Percentiles rank a stretch among this genome's conserved stretches.
Evolutionary conservation across 108 stramenopile genomes (phyloP).

Genomic region (Bacterosira constricta): DNA sequence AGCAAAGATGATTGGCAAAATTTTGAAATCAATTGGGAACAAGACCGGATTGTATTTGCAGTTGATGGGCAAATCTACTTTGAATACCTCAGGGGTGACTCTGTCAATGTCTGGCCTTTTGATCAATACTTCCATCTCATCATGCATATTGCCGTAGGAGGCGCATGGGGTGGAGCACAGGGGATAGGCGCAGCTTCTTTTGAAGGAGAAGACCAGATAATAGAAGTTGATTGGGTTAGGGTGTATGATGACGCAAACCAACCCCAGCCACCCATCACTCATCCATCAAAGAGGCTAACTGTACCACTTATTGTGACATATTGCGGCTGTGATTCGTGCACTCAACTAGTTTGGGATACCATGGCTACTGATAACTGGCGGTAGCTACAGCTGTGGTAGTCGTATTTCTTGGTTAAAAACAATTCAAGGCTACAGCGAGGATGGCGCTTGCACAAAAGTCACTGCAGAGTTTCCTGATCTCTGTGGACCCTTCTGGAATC

Average conservation of each 20-base stretch:
- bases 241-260: not conserved
- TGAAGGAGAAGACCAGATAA: slow-evolving; percentile 20
- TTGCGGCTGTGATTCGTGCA: slow-evolving; percentile 1
- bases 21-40: slow-evolving; percentile 40
- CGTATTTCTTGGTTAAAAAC: no score
- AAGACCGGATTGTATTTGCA: slow-evolving; percentile 29
- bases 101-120: slow-evolving; percentile 32
- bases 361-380: slow-evolving; percentile 7
- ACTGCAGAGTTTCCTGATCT: no score
- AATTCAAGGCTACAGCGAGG: no score
- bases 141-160: slow-evolving; percentile 54
- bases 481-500: no score
- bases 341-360: slow-evolving; percentile 6
- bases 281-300: no score
- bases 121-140: slow-evolving; percentile 45
- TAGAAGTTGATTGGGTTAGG: slow-evolving; percentile 44
- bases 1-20: slow-evolving; percentile 37
- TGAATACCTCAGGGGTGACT: not conserved
- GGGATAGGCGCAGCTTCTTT: slow-evolving; percentile 29
- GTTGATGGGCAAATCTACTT: slow-evolving; percentile 36
- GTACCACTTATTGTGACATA: no score
- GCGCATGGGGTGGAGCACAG: slow-evolving; percentile 34
- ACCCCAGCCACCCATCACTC: not conserved
- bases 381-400: slow-evolving; percentile 10
- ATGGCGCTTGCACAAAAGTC: no score